Conservation (phyloP, 495 filamentous ascomycete genomes). For the Bacidia rubella region DNA sequence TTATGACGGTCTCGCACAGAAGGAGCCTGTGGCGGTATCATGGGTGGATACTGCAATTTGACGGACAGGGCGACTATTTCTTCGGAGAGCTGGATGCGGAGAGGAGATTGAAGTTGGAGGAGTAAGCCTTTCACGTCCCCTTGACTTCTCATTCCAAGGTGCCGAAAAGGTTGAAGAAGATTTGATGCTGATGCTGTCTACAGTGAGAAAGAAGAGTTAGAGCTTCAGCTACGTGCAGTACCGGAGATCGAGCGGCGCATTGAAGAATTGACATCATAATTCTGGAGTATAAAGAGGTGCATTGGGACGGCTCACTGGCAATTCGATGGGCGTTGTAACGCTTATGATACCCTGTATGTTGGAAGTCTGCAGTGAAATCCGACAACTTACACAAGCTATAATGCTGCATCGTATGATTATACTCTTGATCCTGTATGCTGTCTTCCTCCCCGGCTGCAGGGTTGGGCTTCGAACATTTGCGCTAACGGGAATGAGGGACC, state of each 20-base stretch:
- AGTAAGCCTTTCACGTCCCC: slow-evolving; percentile 44
- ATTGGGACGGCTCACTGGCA: too few species aligned
- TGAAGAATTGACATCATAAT: slow-evolving; percentile 50
- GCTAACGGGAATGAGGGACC: too few species aligned
- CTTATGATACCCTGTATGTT: too few species aligned
- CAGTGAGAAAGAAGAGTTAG: slow-evolving; percentile 87
- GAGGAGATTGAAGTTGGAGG: slow-evolving; percentile 69
- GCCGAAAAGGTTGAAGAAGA: not conserved
- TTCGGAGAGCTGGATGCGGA: slow-evolving; percentile 90
- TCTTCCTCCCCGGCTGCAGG: too few species aligned
- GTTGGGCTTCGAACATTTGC: too few species aligned
- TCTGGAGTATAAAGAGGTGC: not conserved
- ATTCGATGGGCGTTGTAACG: too few species aligned
- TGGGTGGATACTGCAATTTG: slow-evolving; percentile 84
- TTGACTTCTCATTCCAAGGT: not conserved
- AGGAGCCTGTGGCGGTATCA: slow-evolving; percentile 95
- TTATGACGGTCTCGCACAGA: slow-evolving; percentile 92
- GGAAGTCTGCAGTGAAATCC: too few species aligned
- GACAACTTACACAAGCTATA: too few species aligned
- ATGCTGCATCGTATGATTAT: too few species aligned
- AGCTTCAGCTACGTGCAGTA: slow-evolving; percentile 66
- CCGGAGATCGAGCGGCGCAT: slow-evolving; percentile 80
- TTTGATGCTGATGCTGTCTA: slow-evolving; percentile 3
- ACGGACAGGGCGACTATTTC: slow-evolving; percentile 81
- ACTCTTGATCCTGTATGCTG: too few species aligned